phyloP scores from a whole-genome alignment of 805 yeast species.

The Nakazawaea anatomiae region DNA sequence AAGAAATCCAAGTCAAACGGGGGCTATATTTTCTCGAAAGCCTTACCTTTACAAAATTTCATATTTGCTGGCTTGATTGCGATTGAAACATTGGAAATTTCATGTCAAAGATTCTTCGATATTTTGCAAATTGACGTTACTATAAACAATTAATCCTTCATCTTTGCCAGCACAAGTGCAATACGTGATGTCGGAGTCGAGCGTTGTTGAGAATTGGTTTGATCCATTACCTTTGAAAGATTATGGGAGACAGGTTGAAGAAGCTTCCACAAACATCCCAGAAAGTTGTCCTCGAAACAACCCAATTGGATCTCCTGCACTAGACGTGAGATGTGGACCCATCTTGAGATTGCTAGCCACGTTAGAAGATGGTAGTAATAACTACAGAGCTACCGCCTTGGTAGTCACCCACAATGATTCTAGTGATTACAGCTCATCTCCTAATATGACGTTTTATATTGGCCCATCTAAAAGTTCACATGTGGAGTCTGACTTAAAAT shows the following conservation, averaged over 20 bases:
- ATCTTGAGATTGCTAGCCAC: conserved; percentile 62
- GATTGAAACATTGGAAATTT: background rate
- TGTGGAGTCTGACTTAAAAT: conserved; percentile 11
- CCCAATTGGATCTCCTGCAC: conserved; percentile 20
- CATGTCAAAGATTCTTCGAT: background rate
- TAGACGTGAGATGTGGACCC: conserved; percentile 72
- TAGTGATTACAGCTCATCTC: conserved; percentile 17
- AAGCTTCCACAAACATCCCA: conserved; percentile 13
- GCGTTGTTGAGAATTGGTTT: conserved; percentile 18
- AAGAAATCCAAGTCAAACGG: background rate
- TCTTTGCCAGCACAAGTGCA: too few species aligned
- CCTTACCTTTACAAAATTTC: conserved; percentile 3
- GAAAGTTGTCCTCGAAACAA: conserved; percentile 8
- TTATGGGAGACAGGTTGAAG: conserved; percentile 17
- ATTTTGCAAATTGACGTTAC: too few species aligned
- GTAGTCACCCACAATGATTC: conserved; percentile 48
- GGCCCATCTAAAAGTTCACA: conserved; percentile 24
- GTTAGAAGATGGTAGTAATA: conserved; percentile 37
- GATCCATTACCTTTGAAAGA: conserved; percentile 21
- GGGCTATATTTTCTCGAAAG: background rate
- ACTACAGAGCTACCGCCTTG: conserved; percentile 66
- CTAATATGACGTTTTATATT: conserved; percentile 27
- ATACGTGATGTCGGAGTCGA: background rate
- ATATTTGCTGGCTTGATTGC: background rate
- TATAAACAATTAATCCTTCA: too few species aligned